These are phyloP conservation scores for Lactifluus subvellereus DNA, from an alignment of 768 basidiomycete genomes.

Conservation along the genomic window DNA sequence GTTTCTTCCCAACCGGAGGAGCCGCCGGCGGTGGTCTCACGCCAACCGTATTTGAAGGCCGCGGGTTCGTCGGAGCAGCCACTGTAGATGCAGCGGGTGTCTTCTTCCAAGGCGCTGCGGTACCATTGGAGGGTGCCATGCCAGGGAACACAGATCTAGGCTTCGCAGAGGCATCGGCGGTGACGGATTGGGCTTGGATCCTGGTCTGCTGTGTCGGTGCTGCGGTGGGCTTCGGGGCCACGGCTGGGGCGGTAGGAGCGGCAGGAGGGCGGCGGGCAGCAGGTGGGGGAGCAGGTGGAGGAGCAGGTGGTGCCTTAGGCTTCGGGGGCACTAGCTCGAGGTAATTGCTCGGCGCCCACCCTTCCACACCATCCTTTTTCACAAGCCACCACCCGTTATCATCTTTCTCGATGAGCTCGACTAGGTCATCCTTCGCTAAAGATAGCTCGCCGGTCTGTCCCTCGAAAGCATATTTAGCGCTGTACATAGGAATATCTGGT, in stretches of 20 bases:
- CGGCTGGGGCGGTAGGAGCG: conserved; percentile 28
- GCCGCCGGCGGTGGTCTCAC: conserved; percentile 52
- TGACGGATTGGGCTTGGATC: conserved; percentile 35
- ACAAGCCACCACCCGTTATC: conserved; percentile 99
- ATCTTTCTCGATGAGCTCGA: conserved; percentile 88
- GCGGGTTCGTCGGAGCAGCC: conserved; percentile 41
- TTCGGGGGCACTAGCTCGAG: conserved; percentile 73
- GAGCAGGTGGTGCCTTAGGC: conserved; percentile 63
- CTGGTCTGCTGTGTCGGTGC: conserved; percentile 31
- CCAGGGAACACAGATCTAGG: conserved; percentile 82
- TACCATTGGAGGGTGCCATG: conserved; percentile 61
- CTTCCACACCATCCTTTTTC: conserved; percentile 73
- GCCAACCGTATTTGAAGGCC: conserved; percentile 46
- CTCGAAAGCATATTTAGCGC: conserved; percentile 86
- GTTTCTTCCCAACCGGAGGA: conserved; percentile 52
- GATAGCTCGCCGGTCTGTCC: conserved; percentile 92
- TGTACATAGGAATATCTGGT: conserved; percentile 70
- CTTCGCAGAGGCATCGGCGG: conserved; percentile 60
- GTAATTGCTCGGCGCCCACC: conserved; percentile 95
- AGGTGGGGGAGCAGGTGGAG: conserved; percentile 41
- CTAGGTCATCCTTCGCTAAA: conserved; percentile 83
- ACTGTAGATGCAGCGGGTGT: conserved; percentile 32
- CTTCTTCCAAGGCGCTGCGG: conserved; percentile 72
- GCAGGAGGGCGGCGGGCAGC: conserved; percentile 41
- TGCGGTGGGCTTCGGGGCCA: conserved; percentile 13